These are phyloP conservation scores for Marchantia paleacea DNA, from an alignment of 225 moss, liverwort and hornwort genomes.

Conservation along the genomic window DNA sequence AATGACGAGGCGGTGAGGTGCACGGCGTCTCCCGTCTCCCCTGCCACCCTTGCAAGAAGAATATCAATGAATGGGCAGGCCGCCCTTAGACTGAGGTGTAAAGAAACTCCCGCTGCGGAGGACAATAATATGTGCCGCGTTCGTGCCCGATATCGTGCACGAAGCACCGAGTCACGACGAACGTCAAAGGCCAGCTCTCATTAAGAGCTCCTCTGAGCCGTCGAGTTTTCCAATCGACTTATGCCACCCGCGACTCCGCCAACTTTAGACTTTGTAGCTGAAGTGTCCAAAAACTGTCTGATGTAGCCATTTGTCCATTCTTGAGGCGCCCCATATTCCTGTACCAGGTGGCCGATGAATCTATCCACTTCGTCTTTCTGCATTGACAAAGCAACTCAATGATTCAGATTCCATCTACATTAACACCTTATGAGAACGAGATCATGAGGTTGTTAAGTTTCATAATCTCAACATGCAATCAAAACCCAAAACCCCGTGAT, in stretches of 20 bases:
- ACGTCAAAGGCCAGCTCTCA: neutral
- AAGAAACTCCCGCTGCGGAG: neutral
- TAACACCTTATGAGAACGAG: neutral
- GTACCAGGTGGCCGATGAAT: conserved; percentile 49
- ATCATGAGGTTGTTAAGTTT: too few relatives aligned
- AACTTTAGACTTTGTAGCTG: conserved; percentile 35
- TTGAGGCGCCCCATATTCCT: conserved; percentile 51
- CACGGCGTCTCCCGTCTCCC: neutral
- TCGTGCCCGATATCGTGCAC: neutral
- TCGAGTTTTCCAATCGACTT: conserved; percentile 33
- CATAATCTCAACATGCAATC: neutral
- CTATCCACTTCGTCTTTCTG: conserved; percentile 45
- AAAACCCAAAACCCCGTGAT: neutral
- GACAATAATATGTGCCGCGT: neutral
- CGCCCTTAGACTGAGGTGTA: too few relatives aligned
- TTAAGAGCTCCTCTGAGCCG: conserved; percentile 22
- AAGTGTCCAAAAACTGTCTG: conserved; percentile 39
- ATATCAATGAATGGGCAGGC: neutral
- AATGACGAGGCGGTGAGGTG: neutral
- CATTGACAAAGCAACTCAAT: neutral
- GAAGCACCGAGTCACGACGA: neutral
- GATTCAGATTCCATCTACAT: neutral
- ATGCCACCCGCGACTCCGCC: conserved; percentile 18
- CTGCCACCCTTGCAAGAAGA: neutral
- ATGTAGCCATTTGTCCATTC: conserved; percentile 40